Evolutionary conservation across 2,329 filamentous ascomycete species (phyloP), one percentile per base, ranked within the genome.

Genomic region (Nothopassalora personata): DNA sequence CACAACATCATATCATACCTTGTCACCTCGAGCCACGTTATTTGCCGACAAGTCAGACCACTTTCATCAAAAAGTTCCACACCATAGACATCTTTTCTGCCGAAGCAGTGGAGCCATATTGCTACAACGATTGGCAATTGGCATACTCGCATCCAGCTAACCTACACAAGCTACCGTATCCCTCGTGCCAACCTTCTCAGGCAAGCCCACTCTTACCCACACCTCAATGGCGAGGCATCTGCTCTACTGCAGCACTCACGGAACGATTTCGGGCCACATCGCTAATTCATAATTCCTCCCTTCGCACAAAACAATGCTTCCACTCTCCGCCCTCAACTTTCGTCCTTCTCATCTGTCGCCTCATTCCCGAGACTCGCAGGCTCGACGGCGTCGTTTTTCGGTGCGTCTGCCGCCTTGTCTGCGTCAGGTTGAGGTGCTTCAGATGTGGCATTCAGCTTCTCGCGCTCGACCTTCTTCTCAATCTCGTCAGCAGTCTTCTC

Each of bases 401-500:
- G 30, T 31, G 49, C 49, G 18, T 34, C 49, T 30, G 28, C 49
- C 49, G 28, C 30, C 49, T n/a, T 43, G 15, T 43, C 39, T 43
- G 13, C 49, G n/a, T 51, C 27, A 19, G 28, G 49, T 30, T 51
- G 49, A 31, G 49, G 49, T 10, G 49, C 28, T n/a, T 51, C 49
- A 9, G 27, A 31, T 2, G 27, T 51, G 10, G 49, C 49, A 19
- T 51, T 51, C 30, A 51, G n/a, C n/a, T 31, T 36, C 51, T 64
- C 59, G 19, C 53, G 51, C 48, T 60, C 58, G 39, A 61, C 60
- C 53, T 64, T 61, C 49, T 66, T 62, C 36, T 66, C 65, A 45
- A 58, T 60, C 49, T 61, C 57, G 45, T 66, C 66, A 10, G 64
- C 57, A 57, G 58, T 48, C 58, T 59, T 60, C 27, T 61, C 67